phyloP scores from a whole-genome alignment of 148 eudicot species.

The Rheum nobile region DNA sequence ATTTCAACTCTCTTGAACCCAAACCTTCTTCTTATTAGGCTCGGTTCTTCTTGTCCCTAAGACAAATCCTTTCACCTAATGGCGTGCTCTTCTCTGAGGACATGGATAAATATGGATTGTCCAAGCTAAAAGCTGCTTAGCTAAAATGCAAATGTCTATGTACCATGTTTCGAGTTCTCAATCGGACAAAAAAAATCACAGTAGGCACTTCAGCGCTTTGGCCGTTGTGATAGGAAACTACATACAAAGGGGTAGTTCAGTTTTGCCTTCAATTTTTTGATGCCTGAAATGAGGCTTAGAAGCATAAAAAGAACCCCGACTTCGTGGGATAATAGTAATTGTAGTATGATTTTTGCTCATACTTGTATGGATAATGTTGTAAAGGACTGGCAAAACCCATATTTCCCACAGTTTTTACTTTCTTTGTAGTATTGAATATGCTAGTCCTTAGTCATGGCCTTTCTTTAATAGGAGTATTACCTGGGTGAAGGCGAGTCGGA shows the following conservation, averaged over 20 bases:
- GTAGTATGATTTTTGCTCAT: neutral
- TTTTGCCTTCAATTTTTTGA: neutral
- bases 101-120: conserved; percentile 23
- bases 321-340: neutral
- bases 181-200: neutral
- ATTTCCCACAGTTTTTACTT: neutral
- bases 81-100: conserved; percentile 69
- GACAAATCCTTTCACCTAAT: conserved; percentile 46
- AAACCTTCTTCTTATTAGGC: conserved; percentile 8
- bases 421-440: neutral
- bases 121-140: conserved; percentile 45
- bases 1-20: neutral
- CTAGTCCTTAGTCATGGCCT: too few relatives aligned
- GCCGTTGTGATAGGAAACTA: neutral
- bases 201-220: neutral
- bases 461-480: too few relatives aligned
- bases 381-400: neutral
- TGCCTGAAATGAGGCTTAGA: too few relatives aligned
- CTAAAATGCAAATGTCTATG: neutral
- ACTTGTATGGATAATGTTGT: neutral
- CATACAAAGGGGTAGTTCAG: neutral
- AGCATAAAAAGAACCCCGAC: neutral
- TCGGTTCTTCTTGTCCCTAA: conserved; percentile 20
- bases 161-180: neutral
- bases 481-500: too few relatives aligned